Base-by-base conservation (phyloP, 1,284 basidiomycete genomes). In the Rhodotorula sp. region DNA sequence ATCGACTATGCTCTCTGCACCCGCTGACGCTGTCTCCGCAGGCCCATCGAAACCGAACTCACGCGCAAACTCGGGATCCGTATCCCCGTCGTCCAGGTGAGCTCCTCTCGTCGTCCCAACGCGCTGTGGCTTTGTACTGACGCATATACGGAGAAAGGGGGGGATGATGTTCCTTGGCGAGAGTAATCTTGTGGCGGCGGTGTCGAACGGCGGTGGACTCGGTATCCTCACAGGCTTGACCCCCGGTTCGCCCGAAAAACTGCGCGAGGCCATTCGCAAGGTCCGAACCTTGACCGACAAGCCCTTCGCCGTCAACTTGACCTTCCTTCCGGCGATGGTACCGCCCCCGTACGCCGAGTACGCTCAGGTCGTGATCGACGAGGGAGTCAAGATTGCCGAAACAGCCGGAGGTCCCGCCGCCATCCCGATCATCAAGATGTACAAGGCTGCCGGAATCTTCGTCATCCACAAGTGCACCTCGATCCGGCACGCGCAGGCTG, bases 231-330 rank as follows among this genome's bases (percentile, higher is more conserved):
- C 94, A 2, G 94, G 92, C 1, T 85, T 86, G 28, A 92, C 93
- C 1, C 92, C 97, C 80, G 92, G 94, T 1, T 87, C 83, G 52
- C 94, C 94, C 0, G 90, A 90, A 2, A 90, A 90, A 2, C 85
- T 76, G 47, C 60, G 75, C 18, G 28, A 68, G 15, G 55, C 91
- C n/a, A 95, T 97, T 75, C 85, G 86, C 55, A 88, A 94, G 80
- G 93, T 92, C 12, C 84, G 85, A 60, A 84, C 83, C 60, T 80
- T 89, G 62, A 92, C 90, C 0, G 81, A 84, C 62, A 90, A 91
- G 75, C 88, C 88, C 18, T 93, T 94, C 62, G 95, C 91, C 38
- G 94, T 97, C 70, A 97, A 97, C 81, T 87, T 97, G 77, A 97
- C 95, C 1, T 83, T 97, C 19, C 84, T 97, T 31, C 94, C 95